Base-by-base conservation (phyloP, 257 asterid species). In the Plectranthus barbatus region DNA sequence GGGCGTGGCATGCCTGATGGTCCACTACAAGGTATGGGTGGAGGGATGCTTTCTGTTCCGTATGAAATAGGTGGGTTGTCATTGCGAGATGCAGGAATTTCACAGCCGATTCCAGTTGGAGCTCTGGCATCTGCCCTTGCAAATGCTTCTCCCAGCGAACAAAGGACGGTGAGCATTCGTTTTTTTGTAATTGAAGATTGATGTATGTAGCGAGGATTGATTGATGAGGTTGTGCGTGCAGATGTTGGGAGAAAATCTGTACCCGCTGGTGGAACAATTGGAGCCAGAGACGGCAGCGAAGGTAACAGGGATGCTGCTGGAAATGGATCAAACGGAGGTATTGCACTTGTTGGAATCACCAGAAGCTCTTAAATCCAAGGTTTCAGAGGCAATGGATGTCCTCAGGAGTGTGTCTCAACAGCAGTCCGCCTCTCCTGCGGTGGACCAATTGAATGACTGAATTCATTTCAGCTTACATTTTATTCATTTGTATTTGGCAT, bases 41-140 rank as follows among this genome's bases (percentile, higher is more conserved):
- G 96, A 44, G 88, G 88, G 21, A 86, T 86, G 94, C 77, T 84
- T 18, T n/a, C n/a, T n/a, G n/a, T n/a, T n/a, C n/a, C n/a, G n/a
- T n/a, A n/a, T n/a, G n/a, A n/a, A n/a, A n/a, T 62, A 86, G 90
- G 94, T 46, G 91, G 86, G 48, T 49, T 88, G 83, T 90, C 86
- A 13, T n/a, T 88, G 76, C 98, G 90, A 59, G 95, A 88, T 67
- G 78, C 78, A 0, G 88, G 93, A 61, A 41, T 79, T 0, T 49
- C 86, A 54, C 96, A 86, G 75, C 95, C 95, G 76, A 81, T 79
- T 64, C 87, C 74, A 0, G 76, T 92, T 26, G 96, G 95, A 40
- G 95, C 97, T 67, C 59, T 92, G 84, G 95, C 96, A 58, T 80
- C 99, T 66, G 97, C 95, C 0, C 90, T 92, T 49, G 97, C 99